Conservation (phyloP, 768 basidiomycete genomes). For the Floccularia luteovirens region DNA sequence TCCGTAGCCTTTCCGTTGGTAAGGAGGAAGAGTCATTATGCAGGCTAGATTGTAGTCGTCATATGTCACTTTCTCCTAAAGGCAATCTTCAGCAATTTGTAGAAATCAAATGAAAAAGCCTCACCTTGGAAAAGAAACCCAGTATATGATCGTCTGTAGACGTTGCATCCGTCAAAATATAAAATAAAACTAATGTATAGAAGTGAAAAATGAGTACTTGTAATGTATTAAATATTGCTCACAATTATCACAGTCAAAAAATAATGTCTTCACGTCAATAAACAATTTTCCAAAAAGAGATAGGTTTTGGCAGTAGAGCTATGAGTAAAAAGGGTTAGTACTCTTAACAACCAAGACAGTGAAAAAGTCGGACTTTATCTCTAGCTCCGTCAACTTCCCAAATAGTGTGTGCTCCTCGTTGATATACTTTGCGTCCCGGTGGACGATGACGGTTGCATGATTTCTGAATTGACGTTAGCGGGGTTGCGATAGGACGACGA, state of each 20-base stretch:
- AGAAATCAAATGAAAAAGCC: neutral
- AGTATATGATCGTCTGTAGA: constrained; percentile 76
- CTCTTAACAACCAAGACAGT: constrained; percentile 5
- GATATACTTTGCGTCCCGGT: constrained; percentile 87
- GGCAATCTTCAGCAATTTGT: neutral
- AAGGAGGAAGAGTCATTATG: constrained; percentile 92
- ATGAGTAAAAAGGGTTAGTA: neutral
- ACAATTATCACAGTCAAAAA: constrained; percentile 88
- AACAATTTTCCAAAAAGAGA: constrained; percentile 97
- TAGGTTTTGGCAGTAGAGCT: constrained; percentile 96
- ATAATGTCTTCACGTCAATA: constrained; percentile 95
- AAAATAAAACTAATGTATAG: constrained; percentile 67
- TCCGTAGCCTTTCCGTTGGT: constrained; percentile 84
- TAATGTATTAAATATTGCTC: constrained; percentile 14
- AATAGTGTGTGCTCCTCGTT: constrained; percentile 81
- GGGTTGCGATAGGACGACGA: constrained; percentile 1
- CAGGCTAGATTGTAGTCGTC: constrained; percentile 98
- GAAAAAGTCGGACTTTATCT: constrained; percentile 51
- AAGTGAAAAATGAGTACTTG: neutral
- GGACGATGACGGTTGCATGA: constrained; percentile 64
- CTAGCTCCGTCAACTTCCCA: constrained; percentile 93
- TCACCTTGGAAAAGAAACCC: constrained; percentile 61
- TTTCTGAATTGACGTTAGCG: constrained; percentile 34
- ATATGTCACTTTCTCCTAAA: constrained; percentile 88
- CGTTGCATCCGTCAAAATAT: constrained; percentile 82